Evolutionary conservation across 2,329 filamentous ascomycete species (phyloP).

Genomic region (Cladosporium sp.): DNA sequence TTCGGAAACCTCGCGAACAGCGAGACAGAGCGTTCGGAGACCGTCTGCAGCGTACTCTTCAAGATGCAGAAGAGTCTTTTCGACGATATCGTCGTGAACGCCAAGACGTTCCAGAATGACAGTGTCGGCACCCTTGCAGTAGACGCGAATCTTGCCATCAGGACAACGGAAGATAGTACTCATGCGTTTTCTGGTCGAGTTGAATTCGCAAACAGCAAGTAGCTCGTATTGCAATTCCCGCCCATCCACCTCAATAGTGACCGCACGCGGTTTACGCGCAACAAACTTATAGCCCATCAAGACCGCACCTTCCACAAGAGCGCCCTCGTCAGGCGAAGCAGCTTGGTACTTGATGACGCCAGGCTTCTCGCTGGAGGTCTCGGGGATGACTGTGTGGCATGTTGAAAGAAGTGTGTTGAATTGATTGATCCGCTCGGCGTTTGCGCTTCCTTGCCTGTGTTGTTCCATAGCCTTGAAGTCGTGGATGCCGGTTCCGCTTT

Average conservation of each 20-base stretch:
- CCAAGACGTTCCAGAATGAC: constrained; percentile 91
- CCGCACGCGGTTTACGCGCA: constrained; percentile 83
- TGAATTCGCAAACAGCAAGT: constrained; percentile 97
- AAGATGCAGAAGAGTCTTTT: constrained; percentile 88
- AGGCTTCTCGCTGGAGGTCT: constrained; percentile 73
- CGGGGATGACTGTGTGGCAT: constrained; percentile 97
- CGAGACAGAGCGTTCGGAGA: constrained; percentile 88
- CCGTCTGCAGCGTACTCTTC: constrained; percentile 98
- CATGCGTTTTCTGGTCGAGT: constrained; percentile 96
- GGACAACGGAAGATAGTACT: constrained; percentile 95
- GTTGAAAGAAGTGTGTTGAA: constrained; percentile 85
- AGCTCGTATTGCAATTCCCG: constrained; percentile 81
- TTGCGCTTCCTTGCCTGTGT: constrained; percentile 58
- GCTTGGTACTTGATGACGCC: constrained; percentile 95
- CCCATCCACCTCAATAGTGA: constrained; percentile 77
- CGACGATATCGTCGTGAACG: constrained; percentile 76
- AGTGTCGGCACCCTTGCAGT: constrained; percentile 96
- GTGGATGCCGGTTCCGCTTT: constrained; percentile 74
- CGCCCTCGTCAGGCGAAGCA: constrained; percentile 94
- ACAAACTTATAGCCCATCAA: constrained; percentile 84
- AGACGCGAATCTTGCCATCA: constrained; percentile 89
- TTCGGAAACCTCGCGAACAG: constrained; percentile 90
- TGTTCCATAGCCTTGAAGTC: constrained; percentile 75
- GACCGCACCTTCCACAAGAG: constrained; percentile 89
- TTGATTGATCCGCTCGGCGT: constrained; percentile 69